Evolutionary conservation across 768 basidiomycete genomes (phyloP).

Genomic region (Cytidiella melzeri): DNA sequence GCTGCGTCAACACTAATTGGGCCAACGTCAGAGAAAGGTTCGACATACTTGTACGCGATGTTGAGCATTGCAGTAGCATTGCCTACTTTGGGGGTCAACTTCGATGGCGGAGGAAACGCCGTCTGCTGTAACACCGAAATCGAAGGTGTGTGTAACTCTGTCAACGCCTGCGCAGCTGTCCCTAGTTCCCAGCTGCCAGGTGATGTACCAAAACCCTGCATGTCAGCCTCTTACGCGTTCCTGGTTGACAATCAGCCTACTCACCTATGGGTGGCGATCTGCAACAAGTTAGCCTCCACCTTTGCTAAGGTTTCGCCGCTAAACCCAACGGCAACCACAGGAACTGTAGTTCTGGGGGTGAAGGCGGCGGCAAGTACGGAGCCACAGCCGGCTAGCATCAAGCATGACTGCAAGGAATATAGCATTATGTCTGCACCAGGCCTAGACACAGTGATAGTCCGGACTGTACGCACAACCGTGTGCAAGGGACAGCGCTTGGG

Average conservation of each 20-base stretch:
- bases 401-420: too few relatives aligned
- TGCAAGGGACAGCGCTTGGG: too few relatives aligned
- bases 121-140: conserved; percentile 43
- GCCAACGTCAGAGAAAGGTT: not conserved
- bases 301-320: conserved; percentile 19
- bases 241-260: not conserved
- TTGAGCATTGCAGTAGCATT: conserved; percentile 33
- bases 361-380: not conserved
- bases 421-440: too few relatives aligned
- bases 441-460: too few relatives aligned
- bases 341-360: conserved; percentile 2
- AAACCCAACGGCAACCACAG: conserved; percentile 17
- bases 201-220: not conserved
- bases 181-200: conserved; percentile 54
- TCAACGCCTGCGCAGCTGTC: conserved; percentile 48
- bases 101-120: conserved; percentile 36
- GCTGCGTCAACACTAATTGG: not conserved
- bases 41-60: conserved; percentile 35
- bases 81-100: conserved; percentile 18
- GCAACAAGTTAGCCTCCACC: conserved; percentile 22
- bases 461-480: too few relatives aligned
- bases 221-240: not conserved
- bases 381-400: too few relatives aligned
- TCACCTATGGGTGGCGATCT: conserved; percentile 24
- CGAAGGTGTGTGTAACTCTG: conserved; percentile 43